These are phyloP conservation scores for Talinum fruticosum DNA, from an alignment of 148 eudicot species.

Conservation along the genomic window DNA sequence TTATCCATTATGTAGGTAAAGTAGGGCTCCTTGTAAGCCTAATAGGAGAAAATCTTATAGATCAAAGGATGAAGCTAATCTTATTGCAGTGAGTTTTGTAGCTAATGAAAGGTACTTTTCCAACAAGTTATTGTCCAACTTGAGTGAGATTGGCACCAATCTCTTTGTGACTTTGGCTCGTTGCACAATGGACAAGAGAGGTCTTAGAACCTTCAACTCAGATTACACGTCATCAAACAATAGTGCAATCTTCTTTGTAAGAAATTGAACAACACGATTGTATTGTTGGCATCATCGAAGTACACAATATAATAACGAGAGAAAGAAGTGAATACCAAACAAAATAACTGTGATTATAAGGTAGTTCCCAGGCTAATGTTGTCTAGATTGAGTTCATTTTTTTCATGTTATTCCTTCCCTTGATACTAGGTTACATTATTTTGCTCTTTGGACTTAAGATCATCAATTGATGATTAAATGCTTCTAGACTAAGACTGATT, in stretches of 20 bases:
- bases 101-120: slow-evolving; percentile 58
- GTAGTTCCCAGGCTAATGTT: slow-evolving; percentile 58
- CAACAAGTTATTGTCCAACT: slow-evolving; percentile 52
- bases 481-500: background rate
- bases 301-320: slow-evolving; percentile 22
- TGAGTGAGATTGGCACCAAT: slow-evolving; percentile 61
- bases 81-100: slow-evolving; percentile 38
- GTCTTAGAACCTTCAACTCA: slow-evolving; percentile 24
- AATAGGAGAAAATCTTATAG: background rate
- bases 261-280: slow-evolving; percentile 41
- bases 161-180: slow-evolving; percentile 69
- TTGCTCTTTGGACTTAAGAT: slow-evolving; percentile 22
- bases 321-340: slow-evolving; percentile 25
- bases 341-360: slow-evolving; percentile 39
- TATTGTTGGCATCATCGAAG: slow-evolving; percentile 40
- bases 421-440: slow-evolving; percentile 40
- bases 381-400: slow-evolving; percentile 43
- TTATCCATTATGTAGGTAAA: slow-evolving; percentile 60
- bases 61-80: background rate
- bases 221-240: slow-evolving; percentile 41
- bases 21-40: background rate
- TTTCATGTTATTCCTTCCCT: slow-evolving; percentile 38
- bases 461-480: slow-evolving; percentile 11
- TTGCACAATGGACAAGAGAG: slow-evolving; percentile 42
- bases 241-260: slow-evolving; percentile 53